These are phyloP conservation scores for Candida quercuum DNA, from an alignment of 805 yeast genomes.

Conservation along the genomic window DNA sequence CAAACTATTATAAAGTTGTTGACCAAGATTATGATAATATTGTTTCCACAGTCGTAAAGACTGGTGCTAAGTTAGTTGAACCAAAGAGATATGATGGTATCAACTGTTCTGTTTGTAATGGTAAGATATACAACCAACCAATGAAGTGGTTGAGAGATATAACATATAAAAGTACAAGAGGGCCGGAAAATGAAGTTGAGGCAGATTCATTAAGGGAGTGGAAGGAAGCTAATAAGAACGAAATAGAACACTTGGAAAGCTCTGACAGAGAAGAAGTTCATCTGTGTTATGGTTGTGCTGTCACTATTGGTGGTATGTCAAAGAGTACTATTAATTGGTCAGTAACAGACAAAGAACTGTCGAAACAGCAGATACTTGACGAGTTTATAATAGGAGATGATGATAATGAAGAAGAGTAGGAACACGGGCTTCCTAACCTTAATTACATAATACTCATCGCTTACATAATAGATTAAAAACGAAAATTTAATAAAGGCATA, in stretches of 20 bases:
- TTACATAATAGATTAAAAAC: too few relatives aligned
- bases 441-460: too few relatives aligned
- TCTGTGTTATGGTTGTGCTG: conserved; percentile 77
- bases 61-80: conserved; percentile 68
- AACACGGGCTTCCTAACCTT: too few relatives aligned
- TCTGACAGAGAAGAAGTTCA: conserved; percentile 19
- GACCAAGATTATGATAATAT: conserved; percentile 83
- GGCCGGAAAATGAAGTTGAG: conserved; percentile 40
- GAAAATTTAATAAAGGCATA: too few relatives aligned
- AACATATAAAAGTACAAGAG: conserved; percentile 54
- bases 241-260: conserved; percentile 10
- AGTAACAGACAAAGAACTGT: conserved; percentile 22
- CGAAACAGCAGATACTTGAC: conserved; percentile 34
- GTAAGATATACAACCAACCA: conserved; percentile 50
- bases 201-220: conserved; percentile 28
- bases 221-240: conserved; percentile 22
- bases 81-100: conserved; percentile 31
- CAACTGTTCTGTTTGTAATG: conserved; percentile 54
- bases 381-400: conserved; percentile 42
- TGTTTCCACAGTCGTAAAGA: conserved; percentile 86
- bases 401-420: conserved; percentile 21
- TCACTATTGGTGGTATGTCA: conserved; percentile 45
- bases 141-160: conserved; percentile 62
- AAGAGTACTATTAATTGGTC: conserved; percentile 36
- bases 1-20: conserved; percentile 63